These are phyloP conservation scores for Sicyos baderoa DNA, from an alignment of 306 rosid species.

Conservation along the genomic window DNA sequence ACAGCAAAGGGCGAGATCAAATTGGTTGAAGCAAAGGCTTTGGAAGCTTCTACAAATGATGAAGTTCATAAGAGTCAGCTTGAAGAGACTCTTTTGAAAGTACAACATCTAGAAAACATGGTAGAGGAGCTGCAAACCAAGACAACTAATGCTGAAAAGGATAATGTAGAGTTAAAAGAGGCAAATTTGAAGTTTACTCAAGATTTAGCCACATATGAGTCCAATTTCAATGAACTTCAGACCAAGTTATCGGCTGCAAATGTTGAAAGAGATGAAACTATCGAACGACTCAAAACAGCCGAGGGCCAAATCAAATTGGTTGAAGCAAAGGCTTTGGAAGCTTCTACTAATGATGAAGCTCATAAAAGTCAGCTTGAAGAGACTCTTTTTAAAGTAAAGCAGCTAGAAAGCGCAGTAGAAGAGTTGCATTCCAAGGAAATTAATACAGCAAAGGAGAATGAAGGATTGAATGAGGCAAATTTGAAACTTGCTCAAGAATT, in stretches of 20 bases:
- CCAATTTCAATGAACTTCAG: not conserved
- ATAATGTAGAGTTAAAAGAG: not conserved
- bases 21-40: not conserved
- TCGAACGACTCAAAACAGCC: not conserved
- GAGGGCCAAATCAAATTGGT: not conserved
- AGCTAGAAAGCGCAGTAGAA: conserved; percentile 35
- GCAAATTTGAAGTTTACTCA: not conserved
- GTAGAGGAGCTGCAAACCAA: not conserved
- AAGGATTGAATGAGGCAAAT: conserved; percentile 44
- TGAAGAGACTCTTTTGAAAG: not conserved
- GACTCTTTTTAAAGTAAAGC: not conserved
- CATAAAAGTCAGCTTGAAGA: not conserved
- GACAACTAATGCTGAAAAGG: not conserved
- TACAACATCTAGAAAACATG: not conserved
- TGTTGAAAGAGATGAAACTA: not conserved
- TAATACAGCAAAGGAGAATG: conserved; percentile 51
- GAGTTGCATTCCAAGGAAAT: conserved; percentile 54
- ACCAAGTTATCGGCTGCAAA: not conserved
- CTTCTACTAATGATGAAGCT: not conserved
- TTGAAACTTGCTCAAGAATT: conserved; percentile 50
- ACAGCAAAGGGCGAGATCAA: not conserved
- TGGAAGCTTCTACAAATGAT: not conserved
- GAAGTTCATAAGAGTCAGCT: not conserved
- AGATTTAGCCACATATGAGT: not conserved
- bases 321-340: not conserved